Conservation (phyloP, 805 yeast genomes). For the Candida insectorum region DNA sequence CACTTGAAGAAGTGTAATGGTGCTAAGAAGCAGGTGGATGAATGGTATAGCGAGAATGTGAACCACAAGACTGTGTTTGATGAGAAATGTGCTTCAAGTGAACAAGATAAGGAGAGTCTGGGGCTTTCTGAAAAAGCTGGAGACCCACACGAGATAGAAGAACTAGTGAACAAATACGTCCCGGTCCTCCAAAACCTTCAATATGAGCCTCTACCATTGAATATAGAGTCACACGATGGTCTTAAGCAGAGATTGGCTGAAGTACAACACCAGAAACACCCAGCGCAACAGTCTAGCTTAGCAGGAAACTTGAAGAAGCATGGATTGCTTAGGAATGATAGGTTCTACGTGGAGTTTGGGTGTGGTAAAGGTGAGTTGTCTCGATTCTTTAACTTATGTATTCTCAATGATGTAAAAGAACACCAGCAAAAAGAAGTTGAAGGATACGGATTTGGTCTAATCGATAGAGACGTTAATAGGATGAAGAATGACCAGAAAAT, state of each 20-base stretch:
- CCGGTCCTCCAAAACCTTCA: background rate
- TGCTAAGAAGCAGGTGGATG: slow-evolving; percentile 30
- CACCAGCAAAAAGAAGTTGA: background rate
- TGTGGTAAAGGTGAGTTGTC: slow-evolving; percentile 88
- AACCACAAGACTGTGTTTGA: slow-evolving; percentile 30
- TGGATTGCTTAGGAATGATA: slow-evolving; percentile 32
- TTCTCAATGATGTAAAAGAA: slow-evolving; percentile 12
- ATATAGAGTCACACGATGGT: slow-evolving; percentile 24
- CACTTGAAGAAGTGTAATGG: slow-evolving; percentile 67
- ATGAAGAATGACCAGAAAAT: slow-evolving; percentile 77
- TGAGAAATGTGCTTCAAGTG: background rate
- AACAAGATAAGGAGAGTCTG: too few relatives aligned
- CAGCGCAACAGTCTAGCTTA: slow-evolving; percentile 76
- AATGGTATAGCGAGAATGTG: slow-evolving; percentile 50
- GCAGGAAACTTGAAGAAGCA: slow-evolving; percentile 58
- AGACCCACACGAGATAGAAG: background rate
- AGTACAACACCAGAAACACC: slow-evolving; percentile 63
- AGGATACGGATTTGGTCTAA: slow-evolving; percentile 48
- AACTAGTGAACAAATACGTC: too few relatives aligned
- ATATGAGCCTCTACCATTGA: slow-evolving; percentile 17
- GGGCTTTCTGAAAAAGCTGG: background rate
- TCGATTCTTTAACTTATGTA: slow-evolving; percentile 50
- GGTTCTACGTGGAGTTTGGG: slow-evolving; percentile 72
- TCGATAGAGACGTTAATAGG: slow-evolving; percentile 76
- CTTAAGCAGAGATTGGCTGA: slow-evolving; percentile 41